A percentile compares a stretch with the other conserved stretches of the same genome.
Conservation (phyloP, 2,329 filamentous ascomycete genomes). For the Aspergillus amoenus region DNA sequence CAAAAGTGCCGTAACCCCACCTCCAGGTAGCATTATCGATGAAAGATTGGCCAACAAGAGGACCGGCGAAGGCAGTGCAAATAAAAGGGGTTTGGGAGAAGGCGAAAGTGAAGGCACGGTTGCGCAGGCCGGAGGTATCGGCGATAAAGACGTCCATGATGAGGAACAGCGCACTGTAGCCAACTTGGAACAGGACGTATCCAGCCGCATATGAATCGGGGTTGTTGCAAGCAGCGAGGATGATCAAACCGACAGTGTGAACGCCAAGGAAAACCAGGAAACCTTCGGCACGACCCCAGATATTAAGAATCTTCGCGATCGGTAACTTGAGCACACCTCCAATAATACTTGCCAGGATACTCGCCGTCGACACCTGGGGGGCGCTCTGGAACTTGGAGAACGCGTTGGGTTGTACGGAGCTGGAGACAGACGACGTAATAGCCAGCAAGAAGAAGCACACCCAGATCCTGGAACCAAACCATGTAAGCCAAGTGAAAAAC, state of each 20-base stretch:
- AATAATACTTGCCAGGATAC: slow-evolving; percentile 57
- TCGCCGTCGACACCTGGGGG: slow-evolving; percentile 52
- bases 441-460: slow-evolving; percentile 48
- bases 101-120: slow-evolving; percentile 61
- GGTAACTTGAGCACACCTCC: slow-evolving; percentile 60
- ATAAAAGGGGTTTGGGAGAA: slow-evolving; percentile 62
- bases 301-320: slow-evolving; percentile 62
- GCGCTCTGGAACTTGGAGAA: slow-evolving; percentile 53
- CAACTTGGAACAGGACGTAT: slow-evolving; percentile 63
- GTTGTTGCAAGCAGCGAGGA: slow-evolving; percentile 62
- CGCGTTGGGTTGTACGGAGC: slow-evolving; percentile 50
- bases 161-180: slow-evolving; percentile 56
- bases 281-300: slow-evolving; percentile 63
- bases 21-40: slow-evolving; percentile 55
- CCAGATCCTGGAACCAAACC: slow-evolving; percentile 40
- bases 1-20: slow-evolving; percentile 64
- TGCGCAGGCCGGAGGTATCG: slow-evolving; percentile 61
- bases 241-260: slow-evolving; percentile 53
- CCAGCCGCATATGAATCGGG: slow-evolving; percentile 64
- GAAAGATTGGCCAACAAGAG: slow-evolving; percentile 53
- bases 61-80: slow-evolving; percentile 59
- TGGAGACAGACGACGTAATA: slow-evolving; percentile 36
- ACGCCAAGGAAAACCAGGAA: slow-evolving; percentile 51
- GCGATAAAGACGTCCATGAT: slow-evolving; percentile 61
- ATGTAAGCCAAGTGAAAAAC: not conserved